phyloP scores from a whole-genome alignment of 108 stramenopile genomes.

The Conticribra weissflogii region DNA sequence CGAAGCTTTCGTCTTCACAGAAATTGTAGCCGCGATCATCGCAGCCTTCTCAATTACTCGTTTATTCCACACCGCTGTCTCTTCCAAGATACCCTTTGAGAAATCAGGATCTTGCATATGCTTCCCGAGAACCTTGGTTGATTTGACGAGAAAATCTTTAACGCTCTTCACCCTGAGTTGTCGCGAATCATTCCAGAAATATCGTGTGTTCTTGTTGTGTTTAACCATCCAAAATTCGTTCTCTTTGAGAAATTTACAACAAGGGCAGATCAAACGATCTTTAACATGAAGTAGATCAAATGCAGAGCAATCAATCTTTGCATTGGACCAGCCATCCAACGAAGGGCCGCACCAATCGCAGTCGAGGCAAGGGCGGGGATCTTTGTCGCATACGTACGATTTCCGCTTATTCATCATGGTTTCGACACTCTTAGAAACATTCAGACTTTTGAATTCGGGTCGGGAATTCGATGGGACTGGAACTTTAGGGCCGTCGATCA shows the following conservation, averaged over 20 bases:
- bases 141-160: not conserved
- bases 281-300: not conserved
- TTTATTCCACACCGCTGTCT: not conserved
- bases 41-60: no score
- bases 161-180: not conserved
- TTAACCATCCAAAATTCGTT: not conserved
- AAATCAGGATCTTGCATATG: not conserved
- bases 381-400: not conserved
- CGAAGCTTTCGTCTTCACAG: no score
- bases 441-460: not conserved
- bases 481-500: not conserved
- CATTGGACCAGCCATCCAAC: not conserved
- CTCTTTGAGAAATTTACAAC: not conserved
- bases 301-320: not conserved
- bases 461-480: not conserved
- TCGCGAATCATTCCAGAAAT: not conserved
- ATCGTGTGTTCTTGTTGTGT: not conserved
- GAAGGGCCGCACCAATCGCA: constrained; percentile 19
- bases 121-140: not conserved
- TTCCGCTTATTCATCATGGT: constrained; percentile 13
- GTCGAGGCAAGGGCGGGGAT: constrained; percentile 23
- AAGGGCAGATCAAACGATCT: not conserved
- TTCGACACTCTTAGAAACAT: no score
- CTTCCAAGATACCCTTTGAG: not conserved
- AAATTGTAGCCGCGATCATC: no score